Base-by-base conservation (phyloP, 257 asterid species). In the Nicotiana knightiana region DNA sequence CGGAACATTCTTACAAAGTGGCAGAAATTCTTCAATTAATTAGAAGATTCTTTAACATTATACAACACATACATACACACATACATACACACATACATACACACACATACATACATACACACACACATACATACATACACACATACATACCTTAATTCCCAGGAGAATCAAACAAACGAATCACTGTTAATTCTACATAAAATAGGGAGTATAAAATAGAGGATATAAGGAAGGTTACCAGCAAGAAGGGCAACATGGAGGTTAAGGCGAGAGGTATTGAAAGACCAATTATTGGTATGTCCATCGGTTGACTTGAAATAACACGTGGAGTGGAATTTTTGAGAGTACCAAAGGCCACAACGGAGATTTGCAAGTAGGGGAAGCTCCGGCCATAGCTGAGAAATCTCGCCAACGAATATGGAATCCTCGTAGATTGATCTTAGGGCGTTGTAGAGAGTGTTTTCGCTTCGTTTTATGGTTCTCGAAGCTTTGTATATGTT, bases 221-320 rank as follows among this genome's bases (percentile, higher is more conserved):
- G 33, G 39, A 24, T 39, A 35, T 4, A 78, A 16, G 13, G 15
- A 57, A 21, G 30, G 17, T 5, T 90, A 93, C 98, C 99, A 35
- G 97, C 96, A 16, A 94, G 91, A 55, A 86, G 92, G 63, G 97
- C 98, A 11, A 94, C 93, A 16, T 96, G 99, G 77, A 96, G 94
- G 75, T 96, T 96, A 87, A 96, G 98, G 48, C 99, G 97, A 73
- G 95, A 89, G 76, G 94, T 96, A 59, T 83, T 94, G 87, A 96
- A 96, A 30, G 98, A 94, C 77, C 94, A 88, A 77, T 94, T 96
- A 83, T 94, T 96, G 86, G 95, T 92, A 85, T 96, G 99, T 84
- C 99, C 99, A 79, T 96, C 99, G 73, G 99, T 96, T 83, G 99
- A 96, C 88, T 96, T 96, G 92, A 94, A 96, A 86, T 96, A 96